These are phyloP conservation scores for Tripterygium wilfordii DNA, from an alignment of 177 flowering plant species.

Conservation along the genomic window DNA sequence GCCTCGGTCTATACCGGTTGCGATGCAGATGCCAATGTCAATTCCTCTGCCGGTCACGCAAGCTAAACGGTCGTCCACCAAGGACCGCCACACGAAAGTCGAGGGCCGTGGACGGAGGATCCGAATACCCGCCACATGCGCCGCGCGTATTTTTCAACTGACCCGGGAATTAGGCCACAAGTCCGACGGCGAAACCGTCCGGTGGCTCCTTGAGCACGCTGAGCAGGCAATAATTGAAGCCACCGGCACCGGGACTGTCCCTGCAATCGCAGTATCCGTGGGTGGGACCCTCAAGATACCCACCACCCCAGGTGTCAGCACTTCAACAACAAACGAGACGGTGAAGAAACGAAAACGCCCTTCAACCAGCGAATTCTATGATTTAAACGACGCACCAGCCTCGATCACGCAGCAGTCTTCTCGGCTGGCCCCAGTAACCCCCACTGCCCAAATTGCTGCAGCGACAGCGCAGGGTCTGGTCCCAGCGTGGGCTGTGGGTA, in stretches of 20 bases:
- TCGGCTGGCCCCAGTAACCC: background rate
- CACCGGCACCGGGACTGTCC: slow-evolving; percentile 84
- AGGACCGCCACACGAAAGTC: slow-evolving; percentile 79
- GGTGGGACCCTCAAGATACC: slow-evolving; percentile 79
- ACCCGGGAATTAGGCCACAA: slow-evolving; percentile 80
- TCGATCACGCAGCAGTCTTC: background rate
- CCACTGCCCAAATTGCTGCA: background rate
- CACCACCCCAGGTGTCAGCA: slow-evolving; percentile 31
- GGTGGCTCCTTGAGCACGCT: slow-evolving; percentile 79
- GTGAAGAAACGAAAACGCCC: slow-evolving; percentile 47
- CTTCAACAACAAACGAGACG: slow-evolving; percentile 8
- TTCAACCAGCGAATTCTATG: slow-evolving; percentile 36
- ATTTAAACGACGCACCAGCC: slow-evolving; percentile 16
- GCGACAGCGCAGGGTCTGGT: slow-evolving; percentile 39
- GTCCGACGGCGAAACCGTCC: slow-evolving; percentile 86
- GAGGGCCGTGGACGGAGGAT: slow-evolving; percentile 86
- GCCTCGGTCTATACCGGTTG: too few species aligned
- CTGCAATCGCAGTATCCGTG: slow-evolving; percentile 73
- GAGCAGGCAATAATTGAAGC: slow-evolving; percentile 80
- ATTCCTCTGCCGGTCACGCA: slow-evolving; percentile 11
- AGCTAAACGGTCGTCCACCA: slow-evolving; percentile 37
- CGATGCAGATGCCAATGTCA: slow-evolving; percentile 16
- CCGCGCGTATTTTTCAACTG: slow-evolving; percentile 76
- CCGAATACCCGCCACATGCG: slow-evolving; percentile 84
- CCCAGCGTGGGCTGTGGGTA: slow-evolving; percentile 58